phyloP scores from a whole-genome alignment of 371 early-diverging fungal species.

The Massospora cicadina region DNA sequence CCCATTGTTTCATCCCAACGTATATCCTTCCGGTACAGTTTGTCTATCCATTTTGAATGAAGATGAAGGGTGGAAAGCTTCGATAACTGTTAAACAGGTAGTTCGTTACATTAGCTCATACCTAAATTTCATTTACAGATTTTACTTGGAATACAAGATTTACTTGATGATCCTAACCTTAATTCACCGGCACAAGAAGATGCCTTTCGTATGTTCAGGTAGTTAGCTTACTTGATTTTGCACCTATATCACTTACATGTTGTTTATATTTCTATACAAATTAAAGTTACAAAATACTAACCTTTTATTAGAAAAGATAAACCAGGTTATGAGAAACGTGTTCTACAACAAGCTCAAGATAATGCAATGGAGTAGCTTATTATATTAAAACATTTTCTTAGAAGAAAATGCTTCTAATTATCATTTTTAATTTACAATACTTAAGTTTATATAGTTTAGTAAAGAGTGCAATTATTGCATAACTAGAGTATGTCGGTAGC shows the following conservation, averaged over 20 bases:
- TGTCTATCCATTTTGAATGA: constrained; percentile 97
- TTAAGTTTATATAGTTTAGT: too few relatives aligned
- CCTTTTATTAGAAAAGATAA: not conserved
- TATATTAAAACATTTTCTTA: too few relatives aligned
- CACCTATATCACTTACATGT: not conserved
- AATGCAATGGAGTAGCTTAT: not conserved
- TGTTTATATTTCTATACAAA: too few relatives aligned
- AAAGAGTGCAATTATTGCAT: too few relatives aligned
- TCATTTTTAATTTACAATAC: too few relatives aligned
- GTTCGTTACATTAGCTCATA: not conserved
- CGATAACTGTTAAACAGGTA: constrained; percentile 95
- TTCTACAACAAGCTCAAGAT: not conserved
- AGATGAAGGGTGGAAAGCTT: constrained; percentile 95
- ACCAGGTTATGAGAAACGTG: not conserved
- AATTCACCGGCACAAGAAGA: constrained; percentile 89
- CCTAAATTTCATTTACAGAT: constrained; percentile 30
- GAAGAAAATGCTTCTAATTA: too few relatives aligned
- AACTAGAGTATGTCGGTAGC: too few relatives aligned
- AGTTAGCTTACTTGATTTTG: constrained; percentile 15
- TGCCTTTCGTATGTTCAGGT: constrained; percentile 75
- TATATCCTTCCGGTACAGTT: constrained; percentile 97
- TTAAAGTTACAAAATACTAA: too few relatives aligned
- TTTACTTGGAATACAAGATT: constrained; percentile 75
- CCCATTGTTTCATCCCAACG: constrained; percentile 96
- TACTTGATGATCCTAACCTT: constrained; percentile 93